These are phyloP conservation scores for Lipomyces anomalus DNA, from an alignment of 805 yeast species.

Conservation along the genomic window DNA sequence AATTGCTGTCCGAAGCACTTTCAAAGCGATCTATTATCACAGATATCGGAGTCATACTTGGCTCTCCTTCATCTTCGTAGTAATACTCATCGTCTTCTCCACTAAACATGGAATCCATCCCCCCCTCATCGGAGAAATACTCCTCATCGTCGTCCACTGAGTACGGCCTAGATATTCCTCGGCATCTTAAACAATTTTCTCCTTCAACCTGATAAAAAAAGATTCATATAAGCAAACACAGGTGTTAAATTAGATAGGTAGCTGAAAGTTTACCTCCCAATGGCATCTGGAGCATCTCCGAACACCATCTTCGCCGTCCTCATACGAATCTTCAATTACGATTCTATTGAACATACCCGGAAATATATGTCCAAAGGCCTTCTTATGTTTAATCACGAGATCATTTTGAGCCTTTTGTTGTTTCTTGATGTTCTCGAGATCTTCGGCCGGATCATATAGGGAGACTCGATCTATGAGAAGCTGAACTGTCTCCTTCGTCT, in stretches of 20 bases:
- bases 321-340: conserved; percentile 36
- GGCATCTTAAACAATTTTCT: conserved; percentile 4
- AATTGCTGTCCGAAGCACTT: too few relatives aligned
- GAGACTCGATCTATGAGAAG: conserved; percentile 5
- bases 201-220: conserved; percentile 5
- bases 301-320: conserved; percentile 59
- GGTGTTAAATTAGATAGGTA: too few relatives aligned
- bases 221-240: conserved; percentile 43
- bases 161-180: too few relatives aligned
- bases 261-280: conserved; percentile 68
- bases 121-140: not conserved
- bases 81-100: not conserved
- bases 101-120: too few relatives aligned
- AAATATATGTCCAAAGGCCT: conserved; percentile 39
- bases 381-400: conserved; percentile 23
- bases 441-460: conserved; percentile 10
- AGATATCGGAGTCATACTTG: too few relatives aligned
- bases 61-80: too few relatives aligned
- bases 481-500: conserved; percentile 11
- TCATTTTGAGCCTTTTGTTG: conserved; percentile 6
- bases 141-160: too few relatives aligned
- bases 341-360: conserved; percentile 41
- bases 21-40: too few relatives aligned
- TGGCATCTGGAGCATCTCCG: conserved; percentile 61
- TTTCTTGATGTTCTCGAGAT: conserved; percentile 1